Base-by-base conservation (phyloP, 495 filamentous ascomycete species). In the Lophiostoma macrostomum region DNA sequence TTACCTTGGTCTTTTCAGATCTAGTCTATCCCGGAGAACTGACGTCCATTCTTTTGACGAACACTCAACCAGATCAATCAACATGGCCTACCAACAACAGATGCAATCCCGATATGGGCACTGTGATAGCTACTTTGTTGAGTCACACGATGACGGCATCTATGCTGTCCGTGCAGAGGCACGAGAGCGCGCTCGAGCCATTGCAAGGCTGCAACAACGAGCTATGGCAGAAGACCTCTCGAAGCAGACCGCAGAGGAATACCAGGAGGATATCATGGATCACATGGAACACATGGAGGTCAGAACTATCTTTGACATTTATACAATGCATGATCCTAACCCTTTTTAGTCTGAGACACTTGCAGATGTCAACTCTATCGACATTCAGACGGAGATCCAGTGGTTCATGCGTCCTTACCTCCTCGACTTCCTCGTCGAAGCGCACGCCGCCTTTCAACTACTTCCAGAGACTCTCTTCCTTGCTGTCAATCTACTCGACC, bases 391-490 rank as follows among this genome's bases (percentile, higher is more conserved):
- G 38, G 93, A 99, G 74, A 97, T 99, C 49, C 89, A 96, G 67
- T 99, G 94, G 94, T 96, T 91, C 75, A 99, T 99, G 93, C 80
- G 93, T 60, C 91, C 93, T 0, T 99, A 96, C 68, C 84, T 99
- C 23, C 84, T 99, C 58, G 93, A 99, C 74, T 99, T 99, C 75
- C 80, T 99, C 45, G 86, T 96, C 64, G 93, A 99, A 78, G 93
- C 93, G 35, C 94, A 99, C 67, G 83, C 84, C 53, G 91, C 91
- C 14, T 99, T 96, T 74, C 85, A 88, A 50, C 83, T 99, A 6
- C 78, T 96, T 13, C 93, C 93, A 7, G 90, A 95, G 67, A 97
- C 93, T 0, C 76, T 97, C 46, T 95, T 95, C 77, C 77, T 99
- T 52, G 89, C 94, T 5, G 85, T 96, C 73, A 99, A 99, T 69